Percentiles rank a stretch among this genome's conserved stretches.
Evolutionary conservation across 163 green algal genomes (phyloP).

Genomic region (Scenedesmus sp.): DNA sequence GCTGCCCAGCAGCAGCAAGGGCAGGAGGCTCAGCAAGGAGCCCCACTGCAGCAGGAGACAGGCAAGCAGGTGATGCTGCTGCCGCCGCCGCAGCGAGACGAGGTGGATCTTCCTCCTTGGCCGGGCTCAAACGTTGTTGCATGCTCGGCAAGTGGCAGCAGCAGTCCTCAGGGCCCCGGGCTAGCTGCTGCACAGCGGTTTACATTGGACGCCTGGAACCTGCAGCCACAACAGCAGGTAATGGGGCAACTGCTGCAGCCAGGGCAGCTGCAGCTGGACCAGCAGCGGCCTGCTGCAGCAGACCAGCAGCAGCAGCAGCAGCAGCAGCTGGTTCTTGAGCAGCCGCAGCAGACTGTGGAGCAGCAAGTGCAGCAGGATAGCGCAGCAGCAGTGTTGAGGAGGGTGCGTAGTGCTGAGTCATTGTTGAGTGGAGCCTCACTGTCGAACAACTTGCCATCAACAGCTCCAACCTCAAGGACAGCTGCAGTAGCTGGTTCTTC

Average conservation of each 20-base stretch:
- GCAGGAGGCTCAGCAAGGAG: neutral
- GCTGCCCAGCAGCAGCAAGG: neutral
- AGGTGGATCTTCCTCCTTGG: neutral
- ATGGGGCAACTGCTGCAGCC: neutral
- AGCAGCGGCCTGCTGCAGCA: neutral
- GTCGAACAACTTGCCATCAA: neutral
- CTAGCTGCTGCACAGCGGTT: neutral
- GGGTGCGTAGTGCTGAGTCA: neutral
- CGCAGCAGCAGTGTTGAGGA: neutral
- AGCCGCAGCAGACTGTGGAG: neutral
- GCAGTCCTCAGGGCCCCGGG: neutral
- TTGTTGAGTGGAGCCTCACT: neutral
- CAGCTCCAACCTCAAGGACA: neutral
- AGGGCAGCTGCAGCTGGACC: neutral
- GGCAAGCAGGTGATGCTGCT: neutral
- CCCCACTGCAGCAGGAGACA: neutral
- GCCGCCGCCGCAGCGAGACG: neutral
- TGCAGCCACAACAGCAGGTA: neutral
- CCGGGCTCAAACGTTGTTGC: neutral
- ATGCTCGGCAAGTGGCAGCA: neutral
- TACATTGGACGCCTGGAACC: slow-evolving; percentile 18
- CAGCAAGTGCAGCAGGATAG: neutral
- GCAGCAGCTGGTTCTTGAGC: neutral
- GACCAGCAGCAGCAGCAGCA: neutral
- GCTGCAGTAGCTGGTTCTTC: neutral